phyloP scores from a whole-genome alignment of 2,329 filamentous ascomycete species.

The Diplodia sapinea region DNA sequence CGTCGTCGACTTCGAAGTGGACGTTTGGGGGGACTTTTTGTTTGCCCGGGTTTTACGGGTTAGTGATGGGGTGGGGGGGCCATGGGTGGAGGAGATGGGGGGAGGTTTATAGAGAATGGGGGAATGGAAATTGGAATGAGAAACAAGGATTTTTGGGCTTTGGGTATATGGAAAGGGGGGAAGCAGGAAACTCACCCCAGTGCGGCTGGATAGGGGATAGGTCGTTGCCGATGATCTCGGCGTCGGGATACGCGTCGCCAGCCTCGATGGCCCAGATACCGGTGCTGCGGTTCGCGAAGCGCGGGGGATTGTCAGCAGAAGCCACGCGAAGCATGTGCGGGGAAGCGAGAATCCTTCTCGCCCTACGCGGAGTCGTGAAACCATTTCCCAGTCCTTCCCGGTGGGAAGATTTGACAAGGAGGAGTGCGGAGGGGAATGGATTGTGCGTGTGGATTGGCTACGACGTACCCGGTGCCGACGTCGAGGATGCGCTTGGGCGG shows the following conservation, averaged over 20 bases:
- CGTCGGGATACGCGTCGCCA: constrained; percentile 41
- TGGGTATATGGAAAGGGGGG: not conserved
- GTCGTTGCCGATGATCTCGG: constrained; percentile 49
- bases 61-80: too few species aligned
- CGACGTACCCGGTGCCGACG: constrained; percentile 34
- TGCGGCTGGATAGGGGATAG: constrained; percentile 58
- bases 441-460: too few species aligned
- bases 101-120: too few species aligned
- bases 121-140: too few species aligned
- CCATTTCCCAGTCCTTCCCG: not conserved
- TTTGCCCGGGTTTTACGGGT: too few species aligned
- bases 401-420: not conserved
- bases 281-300: constrained; percentile 8
- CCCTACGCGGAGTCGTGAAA: not conserved
- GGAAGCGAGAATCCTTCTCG: not conserved
- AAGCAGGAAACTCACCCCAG: constrained; percentile 36
- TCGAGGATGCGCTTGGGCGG: constrained; percentile 36
- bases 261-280: constrained; percentile 40
- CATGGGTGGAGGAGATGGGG: not conserved
- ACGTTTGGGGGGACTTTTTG: constrained; percentile 50
- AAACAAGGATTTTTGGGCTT: not conserved
- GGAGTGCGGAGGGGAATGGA: too few species aligned
- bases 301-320: not conserved
- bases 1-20: constrained; percentile 50
- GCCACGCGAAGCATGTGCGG: not conserved